Evolutionary conservation across 2,329 filamentous ascomycete species (phyloP), one percentile per base, ranked within the genome.

Genomic region (Celoporthe dispersa): DNA sequence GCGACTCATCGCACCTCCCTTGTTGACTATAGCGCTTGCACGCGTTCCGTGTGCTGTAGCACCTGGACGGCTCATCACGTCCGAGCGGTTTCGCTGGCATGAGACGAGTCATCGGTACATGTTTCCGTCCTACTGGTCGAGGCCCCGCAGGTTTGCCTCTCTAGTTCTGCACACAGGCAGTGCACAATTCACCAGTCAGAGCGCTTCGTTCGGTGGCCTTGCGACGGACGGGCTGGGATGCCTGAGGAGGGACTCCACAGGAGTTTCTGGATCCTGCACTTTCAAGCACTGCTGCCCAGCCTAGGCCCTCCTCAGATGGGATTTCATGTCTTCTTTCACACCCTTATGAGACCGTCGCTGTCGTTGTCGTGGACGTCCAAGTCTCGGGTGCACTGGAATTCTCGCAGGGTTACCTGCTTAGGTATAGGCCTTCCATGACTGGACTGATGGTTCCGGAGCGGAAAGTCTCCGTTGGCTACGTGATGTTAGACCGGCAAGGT

Each of bases 231-330:
- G 33, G 33, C 33, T n/a, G 33, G 33, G 31, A n/a, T 37, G 57
- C 57, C n/a, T 22, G 33, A n/a, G 22, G 28, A n/a, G 6, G 7
- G 9, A 19, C 57, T 22, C 57, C 57, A 60, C 57, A 60, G 22
- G 5, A 37, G 57, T 8, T 9, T n/a, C 57, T 37, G 7, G 37
- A 60, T 25, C 31, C 4, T 35, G 31, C 33, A 60, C 33, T n/a
- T n/a, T 37, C 57, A 60, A 60, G 33, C 33, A 60, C 57, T 37
- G 33, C 28, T 60, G 57, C 57, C 57, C 57, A 37, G 57, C 31
- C 31, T 37, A 25, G 57, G 8, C 16, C 57, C 57, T 14, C 22
- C 16, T 37, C 22, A 48, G 41, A 11, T 35, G 14, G 57, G 19
- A 11, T n/a, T 14, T 35, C 11, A 28, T 28, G 25, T 16, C 28